Conservation (phyloP, 1,284 basidiomycete species). For the Schizophyllum amplum region DNA sequence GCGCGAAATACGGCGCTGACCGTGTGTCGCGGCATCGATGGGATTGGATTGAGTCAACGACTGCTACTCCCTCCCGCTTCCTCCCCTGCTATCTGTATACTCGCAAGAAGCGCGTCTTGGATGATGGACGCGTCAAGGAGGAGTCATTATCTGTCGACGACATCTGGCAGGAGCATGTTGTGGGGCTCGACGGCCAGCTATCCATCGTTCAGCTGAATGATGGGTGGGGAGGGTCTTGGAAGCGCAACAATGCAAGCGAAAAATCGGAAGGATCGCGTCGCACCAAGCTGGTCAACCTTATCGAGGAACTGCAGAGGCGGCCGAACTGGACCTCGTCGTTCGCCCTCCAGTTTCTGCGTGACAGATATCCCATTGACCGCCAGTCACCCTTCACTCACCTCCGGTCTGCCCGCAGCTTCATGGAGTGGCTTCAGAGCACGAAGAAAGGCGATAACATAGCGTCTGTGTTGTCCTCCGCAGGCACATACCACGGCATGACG, state of each 20-base stretch:
- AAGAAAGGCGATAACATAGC: neutral
- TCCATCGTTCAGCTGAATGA: neutral
- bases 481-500: neutral
- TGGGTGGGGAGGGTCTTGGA: neutral
- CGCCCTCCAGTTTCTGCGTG: neutral
- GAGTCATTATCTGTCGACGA: neutral
- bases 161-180: neutral
- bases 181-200: neutral
- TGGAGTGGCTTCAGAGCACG: neutral
- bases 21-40: neutral
- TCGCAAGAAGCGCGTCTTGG: neutral
- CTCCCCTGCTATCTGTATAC: neutral
- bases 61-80: neutral
- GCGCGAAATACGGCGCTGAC: neutral
- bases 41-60: neutral
- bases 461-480: neutral
- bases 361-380: neutral
- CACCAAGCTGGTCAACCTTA: neutral
- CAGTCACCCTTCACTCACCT: neutral
- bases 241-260: neutral
- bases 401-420: neutral
- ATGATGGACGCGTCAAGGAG: neutral
- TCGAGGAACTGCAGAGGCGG: neutral
- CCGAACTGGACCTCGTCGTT: neutral
- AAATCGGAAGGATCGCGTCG: neutral